Evolutionary conservation across 306 rosid genomes (phyloP).

Genomic region (Hippophae gyantsensis): DNA sequence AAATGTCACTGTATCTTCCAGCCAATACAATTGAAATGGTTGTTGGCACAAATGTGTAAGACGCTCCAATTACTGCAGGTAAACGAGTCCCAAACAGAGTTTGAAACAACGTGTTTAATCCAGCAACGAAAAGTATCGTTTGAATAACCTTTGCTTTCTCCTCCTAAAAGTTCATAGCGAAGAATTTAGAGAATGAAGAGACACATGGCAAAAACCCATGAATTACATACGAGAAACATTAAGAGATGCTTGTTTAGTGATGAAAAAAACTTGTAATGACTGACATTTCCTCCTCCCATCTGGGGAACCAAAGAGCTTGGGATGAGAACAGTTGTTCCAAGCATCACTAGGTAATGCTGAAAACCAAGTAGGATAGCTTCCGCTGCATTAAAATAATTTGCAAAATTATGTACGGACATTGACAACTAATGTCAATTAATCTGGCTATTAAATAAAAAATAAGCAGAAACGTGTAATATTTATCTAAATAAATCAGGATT

Average conservation of each 20-base stretch:
- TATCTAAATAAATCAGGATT: not conserved
- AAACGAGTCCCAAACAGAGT: conserved; percentile 81
- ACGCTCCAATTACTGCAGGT: conserved; percentile 88
- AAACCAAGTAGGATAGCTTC: conserved; percentile 95
- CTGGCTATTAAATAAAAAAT: not conserved
- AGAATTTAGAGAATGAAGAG: conserved; percentile 14
- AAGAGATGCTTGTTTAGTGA: conserved; percentile 6
- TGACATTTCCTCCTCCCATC: conserved; percentile 98
- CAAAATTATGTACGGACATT: conserved; percentile 1
- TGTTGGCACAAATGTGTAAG: conserved; percentile 83
- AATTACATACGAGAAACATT: conserved; percentile 10
- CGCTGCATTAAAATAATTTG: conserved; percentile 39
- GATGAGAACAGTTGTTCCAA: conserved; percentile 87
- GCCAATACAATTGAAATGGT: conserved; percentile 91
- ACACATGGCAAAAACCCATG: not conserved
- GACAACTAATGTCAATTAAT: not conserved
- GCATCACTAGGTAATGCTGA: conserved; percentile 98
- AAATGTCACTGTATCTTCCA: conserved; percentile 68
- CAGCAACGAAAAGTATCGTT: conserved; percentile 78
- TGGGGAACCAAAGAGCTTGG: conserved; percentile 87
- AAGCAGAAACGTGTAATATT: not conserved
- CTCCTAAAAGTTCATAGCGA: conserved; percentile 36
- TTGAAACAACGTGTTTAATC: conserved; percentile 73
- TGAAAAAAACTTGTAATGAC: conserved; percentile 6
- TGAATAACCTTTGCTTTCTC: conserved; percentile 94